Evolutionary conservation across 1,139 yeast species (phyloP).

Genomic region (Pichia sp.): DNA sequence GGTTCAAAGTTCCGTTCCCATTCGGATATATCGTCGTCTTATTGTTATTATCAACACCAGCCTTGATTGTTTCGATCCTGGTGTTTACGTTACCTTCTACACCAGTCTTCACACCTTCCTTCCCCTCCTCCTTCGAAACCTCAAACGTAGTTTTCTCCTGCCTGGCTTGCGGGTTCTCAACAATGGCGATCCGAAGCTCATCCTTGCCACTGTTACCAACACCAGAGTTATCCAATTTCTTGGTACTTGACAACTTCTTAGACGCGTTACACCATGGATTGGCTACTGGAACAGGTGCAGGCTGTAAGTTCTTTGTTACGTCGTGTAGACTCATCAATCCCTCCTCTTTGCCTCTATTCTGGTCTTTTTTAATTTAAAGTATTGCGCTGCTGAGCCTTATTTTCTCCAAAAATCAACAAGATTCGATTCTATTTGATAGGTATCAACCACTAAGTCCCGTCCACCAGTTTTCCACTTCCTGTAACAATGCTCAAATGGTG

Average conservation of each 20-base stretch:
- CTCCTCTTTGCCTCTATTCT: not conserved
- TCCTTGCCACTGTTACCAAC: not conserved
- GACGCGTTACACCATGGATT: constrained; percentile 17
- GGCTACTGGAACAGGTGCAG: constrained; percentile 18
- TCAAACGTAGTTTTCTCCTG: no score
- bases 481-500: not conserved
- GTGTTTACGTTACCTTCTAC: no score
- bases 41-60: no score
- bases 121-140: no score
- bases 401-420: not conserved
- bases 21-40: no score
- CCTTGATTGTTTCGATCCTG: no score
- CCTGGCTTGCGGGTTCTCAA: no score
- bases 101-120: no score
- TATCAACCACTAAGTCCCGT: not conserved
- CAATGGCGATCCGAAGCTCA: no score
- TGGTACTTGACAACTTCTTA: not conserved
- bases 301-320: constrained; percentile 12
- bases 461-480: not conserved
- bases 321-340: constrained; percentile 9
- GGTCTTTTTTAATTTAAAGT: not conserved
- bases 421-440: not conserved
- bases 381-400: constrained; percentile 1
- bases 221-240: not conserved
- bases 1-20: no score